A percentile compares a stretch with the other conserved stretches of the same genome.
phyloP scores from a whole-genome alignment of 2,329 filamentous ascomycete genomes.

The Keithomyces neogunnii region DNA sequence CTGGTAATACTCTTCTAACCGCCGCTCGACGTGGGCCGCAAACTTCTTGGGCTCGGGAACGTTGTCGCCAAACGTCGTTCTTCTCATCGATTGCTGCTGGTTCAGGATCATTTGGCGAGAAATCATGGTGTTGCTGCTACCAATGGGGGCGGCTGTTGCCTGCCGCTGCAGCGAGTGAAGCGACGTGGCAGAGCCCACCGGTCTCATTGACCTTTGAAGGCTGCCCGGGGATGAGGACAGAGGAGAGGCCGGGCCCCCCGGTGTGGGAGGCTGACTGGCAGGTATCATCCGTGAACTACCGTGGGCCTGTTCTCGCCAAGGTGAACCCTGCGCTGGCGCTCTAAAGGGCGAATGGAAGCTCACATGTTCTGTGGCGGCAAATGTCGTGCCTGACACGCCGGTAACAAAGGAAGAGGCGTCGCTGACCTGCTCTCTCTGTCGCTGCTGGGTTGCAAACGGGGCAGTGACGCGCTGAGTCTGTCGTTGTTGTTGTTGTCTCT shows the following conservation, averaged over 20 bases:
- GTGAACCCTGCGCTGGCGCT: neutral
- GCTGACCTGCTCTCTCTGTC: conserved; percentile 7
- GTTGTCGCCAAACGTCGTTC: conserved; percentile 29
- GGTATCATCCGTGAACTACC: neutral
- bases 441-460: conserved; percentile 6
- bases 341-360: conserved; percentile 6
- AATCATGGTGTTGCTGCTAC: conserved; percentile 17
- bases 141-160: conserved; percentile 12
- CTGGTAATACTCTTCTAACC: conserved; percentile 46
- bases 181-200: conserved; percentile 16
- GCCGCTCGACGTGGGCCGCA: conserved; percentile 38
- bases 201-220: conserved; percentile 10
- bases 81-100: conserved; percentile 32
- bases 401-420: conserved; percentile 18
- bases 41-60: conserved; percentile 36
- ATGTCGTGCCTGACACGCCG: conserved; percentile 24
- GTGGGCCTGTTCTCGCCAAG: neutral
- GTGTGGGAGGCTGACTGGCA: conserved; percentile 14
- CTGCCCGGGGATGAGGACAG: conserved; percentile 15
- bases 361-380: conserved; percentile 20
- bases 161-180: conserved; percentile 14
- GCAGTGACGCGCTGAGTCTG: conserved; percentile 3
- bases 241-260: conserved; percentile 10
- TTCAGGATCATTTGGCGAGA: conserved; percentile 36
- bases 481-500: conserved; percentile 16